phyloP scores from a whole-genome alignment of 257 asterid species.

The Nyctanthes arbortristis region DNA sequence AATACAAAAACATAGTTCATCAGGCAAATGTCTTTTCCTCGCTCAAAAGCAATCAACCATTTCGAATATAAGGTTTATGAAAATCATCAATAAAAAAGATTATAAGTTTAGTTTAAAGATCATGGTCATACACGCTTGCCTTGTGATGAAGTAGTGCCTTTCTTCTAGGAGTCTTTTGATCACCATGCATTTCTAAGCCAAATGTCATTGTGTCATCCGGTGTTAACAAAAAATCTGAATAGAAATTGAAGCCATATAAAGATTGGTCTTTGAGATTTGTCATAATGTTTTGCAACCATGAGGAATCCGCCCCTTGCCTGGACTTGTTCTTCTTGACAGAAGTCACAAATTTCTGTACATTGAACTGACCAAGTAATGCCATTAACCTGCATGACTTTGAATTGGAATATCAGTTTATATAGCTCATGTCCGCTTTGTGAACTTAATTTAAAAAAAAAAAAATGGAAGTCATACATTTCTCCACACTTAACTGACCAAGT shows the following conservation, averaged over 20 bases:
- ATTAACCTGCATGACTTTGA: constrained; percentile 53
- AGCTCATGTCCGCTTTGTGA: neutral
- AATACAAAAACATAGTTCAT: neutral
- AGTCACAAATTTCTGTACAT: constrained; percentile 59
- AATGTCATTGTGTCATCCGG: constrained; percentile 56
- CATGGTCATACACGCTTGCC: constrained; percentile 61
- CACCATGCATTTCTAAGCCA: constrained; percentile 48
- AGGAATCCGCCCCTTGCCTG: constrained; percentile 32
- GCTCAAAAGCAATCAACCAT: neutral
- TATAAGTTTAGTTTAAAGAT: constrained; percentile 6
- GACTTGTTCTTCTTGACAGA: constrained; percentile 37
- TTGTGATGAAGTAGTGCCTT: constrained; percentile 82
- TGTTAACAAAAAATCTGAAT: constrained; percentile 67
- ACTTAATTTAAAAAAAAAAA: neutral
- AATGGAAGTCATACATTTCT: too few species aligned
- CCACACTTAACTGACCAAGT: too few species aligned
- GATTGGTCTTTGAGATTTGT: constrained; percentile 49
- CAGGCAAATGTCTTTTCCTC: neutral
- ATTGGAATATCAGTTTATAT: constrained; percentile 6
- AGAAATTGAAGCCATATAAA: constrained; percentile 60
- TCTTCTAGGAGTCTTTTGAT: constrained; percentile 43
- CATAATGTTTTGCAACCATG: constrained; percentile 45
- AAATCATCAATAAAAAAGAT: neutral
- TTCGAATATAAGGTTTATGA: neutral
- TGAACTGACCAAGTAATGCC: constrained; percentile 65